A percentile compares a stretch with the other conserved stretches of the same genome.
Conservation (phyloP, 495 filamentous ascomycete species). For the Hypomontagnella monticulosa region DNA sequence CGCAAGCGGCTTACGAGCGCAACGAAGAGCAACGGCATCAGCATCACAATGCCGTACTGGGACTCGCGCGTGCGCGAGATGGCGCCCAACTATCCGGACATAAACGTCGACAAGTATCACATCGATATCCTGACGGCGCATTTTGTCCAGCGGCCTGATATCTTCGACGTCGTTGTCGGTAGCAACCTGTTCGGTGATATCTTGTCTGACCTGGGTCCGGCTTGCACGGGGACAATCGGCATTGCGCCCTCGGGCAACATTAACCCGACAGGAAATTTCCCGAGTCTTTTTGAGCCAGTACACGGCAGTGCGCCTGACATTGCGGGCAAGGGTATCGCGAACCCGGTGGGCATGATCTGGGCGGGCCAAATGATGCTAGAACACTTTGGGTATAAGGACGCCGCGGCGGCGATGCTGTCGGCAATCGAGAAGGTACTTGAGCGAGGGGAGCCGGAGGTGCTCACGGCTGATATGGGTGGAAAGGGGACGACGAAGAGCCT, state of each 20-base stretch:
- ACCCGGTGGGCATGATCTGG: conserved; percentile 76
- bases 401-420: conserved; percentile 69
- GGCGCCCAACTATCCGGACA: conserved; percentile 75
- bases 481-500: conserved; percentile 69
- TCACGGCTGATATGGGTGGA: conserved; percentile 76
- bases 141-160: conserved; percentile 81
- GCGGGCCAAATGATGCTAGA: conserved; percentile 79
- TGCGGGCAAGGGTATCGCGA: conserved; percentile 74
- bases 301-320: conserved; percentile 79
- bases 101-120: conserved; percentile 77
- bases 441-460: conserved; percentile 58
- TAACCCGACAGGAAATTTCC: conserved; percentile 67
- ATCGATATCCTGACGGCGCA: conserved; percentile 86
- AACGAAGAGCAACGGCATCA: conserved; percentile 85
- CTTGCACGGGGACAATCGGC: conserved; percentile 86
- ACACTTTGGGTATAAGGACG: conserved; percentile 70
- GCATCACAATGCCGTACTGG: conserved; percentile 77
- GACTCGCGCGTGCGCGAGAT: conserved; percentile 77
- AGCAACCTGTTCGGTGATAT: conserved; percentile 90
- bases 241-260: conserved; percentile 80
- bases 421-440: conserved; percentile 73
- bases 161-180: conserved; percentile 83
- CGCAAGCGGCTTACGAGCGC: conserved; percentile 77
- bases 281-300: conserved; percentile 89
- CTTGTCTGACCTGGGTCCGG: conserved; percentile 83